phyloP scores from a whole-genome alignment of 352 stramenopile species.

The Globisporangium camurandrum region DNA sequence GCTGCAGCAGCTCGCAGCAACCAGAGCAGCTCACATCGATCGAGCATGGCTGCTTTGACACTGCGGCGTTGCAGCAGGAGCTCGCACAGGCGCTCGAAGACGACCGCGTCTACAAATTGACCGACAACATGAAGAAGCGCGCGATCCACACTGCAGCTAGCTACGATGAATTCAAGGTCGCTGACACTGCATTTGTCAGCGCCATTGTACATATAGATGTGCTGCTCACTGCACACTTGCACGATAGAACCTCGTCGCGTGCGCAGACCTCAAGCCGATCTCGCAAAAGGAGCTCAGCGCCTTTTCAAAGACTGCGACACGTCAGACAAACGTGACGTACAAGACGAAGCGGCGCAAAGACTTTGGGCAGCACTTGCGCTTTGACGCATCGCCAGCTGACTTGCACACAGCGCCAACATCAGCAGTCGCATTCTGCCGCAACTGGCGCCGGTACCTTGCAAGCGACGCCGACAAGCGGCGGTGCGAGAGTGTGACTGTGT shows the following conservation, averaged over 20 bases:
- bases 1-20: too few relatives aligned
- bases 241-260: constrained; percentile 72
- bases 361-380: constrained; percentile 14
- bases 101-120: constrained; percentile 78
- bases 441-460: constrained; percentile 61
- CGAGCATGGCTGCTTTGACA: constrained; percentile 72
- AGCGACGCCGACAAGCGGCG: constrained; percentile 43
- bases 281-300: constrained; percentile 60
- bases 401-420: constrained; percentile 28
- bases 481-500: constrained; percentile 10
- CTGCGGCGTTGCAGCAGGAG: constrained; percentile 61
- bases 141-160: constrained; percentile 76
- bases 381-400: constrained; percentile 15
- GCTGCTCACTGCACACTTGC: neutral
- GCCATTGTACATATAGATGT: too few relatives aligned
- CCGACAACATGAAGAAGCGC: constrained; percentile 83
- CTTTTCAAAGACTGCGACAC: constrained; percentile 39
- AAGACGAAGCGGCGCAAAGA: constrained; percentile 31
- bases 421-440: constrained; percentile 56
- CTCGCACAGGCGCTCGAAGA: constrained; percentile 65
- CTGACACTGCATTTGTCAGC: too few relatives aligned
- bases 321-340: constrained; percentile 62
- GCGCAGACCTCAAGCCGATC: constrained; percentile 76
- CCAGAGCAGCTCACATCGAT: constrained; percentile 66
- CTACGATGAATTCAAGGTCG: constrained; percentile 88